These are phyloP conservation scores for Candida pini DNA, from an alignment of 805 yeast genomes.

Conservation along the genomic window DNA sequence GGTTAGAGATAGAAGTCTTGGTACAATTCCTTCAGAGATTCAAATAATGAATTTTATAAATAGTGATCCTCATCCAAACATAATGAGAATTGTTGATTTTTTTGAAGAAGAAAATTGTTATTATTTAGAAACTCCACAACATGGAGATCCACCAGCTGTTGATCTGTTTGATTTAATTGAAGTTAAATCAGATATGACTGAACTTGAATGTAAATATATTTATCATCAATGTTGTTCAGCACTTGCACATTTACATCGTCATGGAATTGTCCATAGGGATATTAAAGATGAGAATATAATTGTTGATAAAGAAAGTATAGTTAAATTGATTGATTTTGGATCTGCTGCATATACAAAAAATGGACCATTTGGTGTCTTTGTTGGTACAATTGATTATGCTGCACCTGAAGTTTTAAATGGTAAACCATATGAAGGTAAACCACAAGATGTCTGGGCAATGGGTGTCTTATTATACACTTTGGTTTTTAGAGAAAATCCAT, in stretches of 20 bases:
- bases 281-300: conserved; percentile 93
- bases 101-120: conserved; percentile 89
- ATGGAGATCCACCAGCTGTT: conserved; percentile 84
- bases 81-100: conserved; percentile 79
- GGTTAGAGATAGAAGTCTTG: conserved; percentile 88
- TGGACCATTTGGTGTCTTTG: conserved; percentile 97
- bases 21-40: conserved; percentile 95
- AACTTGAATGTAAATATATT: conserved; percentile 69
- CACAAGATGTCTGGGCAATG: conserved; percentile 96
- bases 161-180: conserved; percentile 93
- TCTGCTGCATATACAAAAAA: conserved; percentile 85
- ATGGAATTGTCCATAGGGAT: conserved; percentile 90
- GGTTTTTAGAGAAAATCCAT: conserved; percentile 91
- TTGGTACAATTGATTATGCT: conserved; percentile 95
- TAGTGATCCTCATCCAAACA: conserved; percentile 77
- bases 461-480: conserved; percentile 88
- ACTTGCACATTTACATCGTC: conserved; percentile 70
- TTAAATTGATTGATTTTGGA: conserved; percentile 90
- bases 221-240: conserved; percentile 79
- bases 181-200: conserved; percentile 73
- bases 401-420: conserved; percentile 95
- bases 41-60: conserved; percentile 84
- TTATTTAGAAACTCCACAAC: conserved; percentile 87
- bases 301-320: conserved; percentile 73
- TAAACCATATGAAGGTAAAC: conserved; percentile 81